phyloP scores from a whole-genome alignment of 257 asterid genomes.

The Fraxinus cuspidata region DNA sequence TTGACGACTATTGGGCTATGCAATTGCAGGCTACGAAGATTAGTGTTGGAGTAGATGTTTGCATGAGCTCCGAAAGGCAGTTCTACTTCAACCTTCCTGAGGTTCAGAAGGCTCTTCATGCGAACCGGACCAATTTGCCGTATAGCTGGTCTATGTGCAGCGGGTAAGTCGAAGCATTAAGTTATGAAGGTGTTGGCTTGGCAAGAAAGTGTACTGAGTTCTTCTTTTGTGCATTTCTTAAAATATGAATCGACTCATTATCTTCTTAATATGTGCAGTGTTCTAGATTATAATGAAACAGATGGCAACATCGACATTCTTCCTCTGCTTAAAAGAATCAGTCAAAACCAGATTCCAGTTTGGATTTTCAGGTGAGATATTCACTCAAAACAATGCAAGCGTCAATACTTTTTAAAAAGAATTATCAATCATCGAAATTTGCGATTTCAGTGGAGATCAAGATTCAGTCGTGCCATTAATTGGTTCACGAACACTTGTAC shows the following conservation, averaged over 20 bases:
- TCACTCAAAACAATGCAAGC: neutral
- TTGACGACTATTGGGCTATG: neutral
- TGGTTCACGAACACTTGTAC: constrained; percentile 87
- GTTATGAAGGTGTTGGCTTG: neutral
- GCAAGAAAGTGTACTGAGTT: neutral
- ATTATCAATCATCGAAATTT: neutral
- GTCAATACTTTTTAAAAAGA: no score
- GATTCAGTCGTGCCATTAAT: constrained; percentile 95
- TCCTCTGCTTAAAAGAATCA: constrained; percentile 71
- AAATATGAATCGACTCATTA: constrained; percentile 1
- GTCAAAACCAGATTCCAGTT: constrained; percentile 56
- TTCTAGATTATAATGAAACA: constrained; percentile 48
- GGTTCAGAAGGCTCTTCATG: constrained; percentile 95
- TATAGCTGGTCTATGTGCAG: constrained; percentile 84
- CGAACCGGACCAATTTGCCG: constrained; percentile 81
- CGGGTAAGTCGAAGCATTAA: constrained; percentile 29
- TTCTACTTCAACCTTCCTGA: constrained; percentile 92
- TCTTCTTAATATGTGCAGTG: constrained; percentile 37
- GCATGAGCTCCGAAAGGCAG: constrained; percentile 78
- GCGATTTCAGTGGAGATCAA: constrained; percentile 85
- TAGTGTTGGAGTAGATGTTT: constrained; percentile 83
- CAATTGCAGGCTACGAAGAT: constrained; percentile 76
- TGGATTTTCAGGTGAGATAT: constrained; percentile 77
- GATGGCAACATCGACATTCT: constrained; percentile 75
- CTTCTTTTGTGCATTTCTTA: neutral